These are phyloP conservation scores for Millerago galiae DNA, from an alignment of 805 yeast species.

Conservation along the genomic window DNA sequence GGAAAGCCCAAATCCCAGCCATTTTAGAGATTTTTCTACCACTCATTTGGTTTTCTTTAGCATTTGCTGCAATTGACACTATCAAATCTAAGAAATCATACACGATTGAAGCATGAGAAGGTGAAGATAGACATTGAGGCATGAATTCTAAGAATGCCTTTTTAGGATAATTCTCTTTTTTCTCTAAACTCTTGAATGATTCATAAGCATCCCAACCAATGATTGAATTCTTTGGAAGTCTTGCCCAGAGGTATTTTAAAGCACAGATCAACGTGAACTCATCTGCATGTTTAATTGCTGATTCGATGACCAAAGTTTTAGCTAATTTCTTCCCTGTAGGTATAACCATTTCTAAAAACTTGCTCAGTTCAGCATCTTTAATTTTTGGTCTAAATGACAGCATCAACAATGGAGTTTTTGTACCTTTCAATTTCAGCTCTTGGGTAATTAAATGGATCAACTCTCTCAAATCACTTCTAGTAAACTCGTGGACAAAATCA, in stretches of 20 bases:
- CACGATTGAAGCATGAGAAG: slow-evolving; percentile 85
- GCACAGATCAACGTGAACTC: slow-evolving; percentile 68
- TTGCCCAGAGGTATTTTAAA: slow-evolving; percentile 79
- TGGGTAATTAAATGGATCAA: slow-evolving; percentile 65
- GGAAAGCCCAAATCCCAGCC: slow-evolving; percentile 88
- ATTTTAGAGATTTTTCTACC: slow-evolving; percentile 75
- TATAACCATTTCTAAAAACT: slow-evolving; percentile 50
- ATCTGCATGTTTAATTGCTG: slow-evolving; percentile 46
- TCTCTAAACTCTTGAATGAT: slow-evolving; percentile 59
- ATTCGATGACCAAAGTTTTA: slow-evolving; percentile 35
- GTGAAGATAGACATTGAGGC: slow-evolving; percentile 78
- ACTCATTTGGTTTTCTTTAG: slow-evolving; percentile 69
- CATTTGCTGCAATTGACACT: slow-evolving; percentile 70
- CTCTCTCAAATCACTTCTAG: slow-evolving; percentile 59
- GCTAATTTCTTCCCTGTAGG: slow-evolving; percentile 49
- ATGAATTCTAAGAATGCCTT: slow-evolving; percentile 72
- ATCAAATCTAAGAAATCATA: slow-evolving; percentile 81
- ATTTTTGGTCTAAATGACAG: slow-evolving; percentile 73
- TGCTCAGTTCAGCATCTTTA: slow-evolving; percentile 52
- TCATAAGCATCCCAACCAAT: slow-evolving; percentile 84
- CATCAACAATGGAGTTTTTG: slow-evolving; percentile 66
- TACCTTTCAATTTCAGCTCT: slow-evolving; percentile 63
- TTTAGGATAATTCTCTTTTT: slow-evolving; percentile 58
- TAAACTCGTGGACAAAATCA: slow-evolving; percentile 37
- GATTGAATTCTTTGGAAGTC: slow-evolving; percentile 72